Evolutionary conservation across 1,139 yeast genomes (phyloP), one percentile per base, ranked within the genome.

Genomic region (Debaryomyces udenii): DNA sequence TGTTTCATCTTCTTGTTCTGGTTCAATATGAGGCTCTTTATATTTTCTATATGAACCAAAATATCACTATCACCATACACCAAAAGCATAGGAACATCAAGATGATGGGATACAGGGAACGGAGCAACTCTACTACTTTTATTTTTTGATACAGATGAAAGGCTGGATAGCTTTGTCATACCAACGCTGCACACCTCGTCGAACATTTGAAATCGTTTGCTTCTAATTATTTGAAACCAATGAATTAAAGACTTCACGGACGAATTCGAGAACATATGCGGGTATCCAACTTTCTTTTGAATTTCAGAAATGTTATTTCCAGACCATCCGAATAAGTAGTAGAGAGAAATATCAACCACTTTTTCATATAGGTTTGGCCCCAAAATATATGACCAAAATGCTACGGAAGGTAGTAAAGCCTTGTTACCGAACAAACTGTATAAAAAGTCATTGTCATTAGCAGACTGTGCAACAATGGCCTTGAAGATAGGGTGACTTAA

Each of bases 81-180:
- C 37, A 72, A 52, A 9, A 70, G 41, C 65, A 71, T 68, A 0
- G 74, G 74, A n/a, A 72, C 60, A 37, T 70, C 58, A 14, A 74
- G 62, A 29, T 74, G 76, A 44, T 69, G 43, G 68, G 75, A 48
- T 65, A 71, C 27, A 3, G 79, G 78, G 44, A 73, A 80, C 2
- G 84, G 81, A 1, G 88, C 82, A 3, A 80, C 86, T 43, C 77
- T 66, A 53, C 80, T 60, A 2, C 58, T 53, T 23, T 66, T 70
- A 13, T 40, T 37, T 32, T 51, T 56, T 44, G 56, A 57, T 6
- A 42, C 38, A 2, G 37, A 62, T 46, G 51, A 68, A 40, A 46
- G 59, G 7, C 63, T 61, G 2, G 58, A 44, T 22, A 61, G 43
- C 29, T 46, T 47, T 5, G 61, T 55, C 31, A 52, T 34, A 11